Base-by-base conservation (phyloP, 139 green algal species). In the Chlamydomonas sp. region DNA sequence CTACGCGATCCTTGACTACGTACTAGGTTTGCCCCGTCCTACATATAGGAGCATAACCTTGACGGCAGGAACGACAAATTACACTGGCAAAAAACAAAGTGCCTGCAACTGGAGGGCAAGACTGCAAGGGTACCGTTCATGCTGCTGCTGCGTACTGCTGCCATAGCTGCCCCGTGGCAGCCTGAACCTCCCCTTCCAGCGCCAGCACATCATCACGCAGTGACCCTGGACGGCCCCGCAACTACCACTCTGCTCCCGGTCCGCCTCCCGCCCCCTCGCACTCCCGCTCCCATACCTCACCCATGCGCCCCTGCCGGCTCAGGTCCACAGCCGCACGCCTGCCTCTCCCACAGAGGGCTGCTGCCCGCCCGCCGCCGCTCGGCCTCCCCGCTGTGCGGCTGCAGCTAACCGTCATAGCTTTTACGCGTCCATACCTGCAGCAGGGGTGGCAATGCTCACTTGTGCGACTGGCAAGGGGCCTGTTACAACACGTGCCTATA, bases 21-120 rank as follows among this genome's bases (percentile, higher is more conserved):
- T 49, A 49, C 31, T 49, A 49, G 31, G 31, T 49, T 49, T 49
- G 31, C 31, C 31, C 31, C 31, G 31, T 49, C 31, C 31, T 49
- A 49, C 31, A 49, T 49, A 49, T 49, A 49, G 31, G 31, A 49
- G 31, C 31, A 49, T 49, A 49, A 49, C 31, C 31, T 49, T 49
- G 31, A 49, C 31, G 31, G 31, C 31, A 49, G 31, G 31, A 49
- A 49, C 31, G 31, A 49, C 31, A 49, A 49, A 49, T 49, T 49
- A 49, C 31, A 49, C 31, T 49, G 31, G 31, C 31, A 49, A 99
- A 78, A 83, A 99, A 99, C 64, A 99, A 92, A 0, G 94, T 98
- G 0, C 98, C 98, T 5, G 98, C 99, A 5, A 99, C 96, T 49
- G 99, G 93, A 14, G 99, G 95, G 78, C 97, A 93, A 67, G 96